Conservation (phyloP, 2,329 filamentous ascomycete species). For the Fusarium sarcochroum region DNA sequence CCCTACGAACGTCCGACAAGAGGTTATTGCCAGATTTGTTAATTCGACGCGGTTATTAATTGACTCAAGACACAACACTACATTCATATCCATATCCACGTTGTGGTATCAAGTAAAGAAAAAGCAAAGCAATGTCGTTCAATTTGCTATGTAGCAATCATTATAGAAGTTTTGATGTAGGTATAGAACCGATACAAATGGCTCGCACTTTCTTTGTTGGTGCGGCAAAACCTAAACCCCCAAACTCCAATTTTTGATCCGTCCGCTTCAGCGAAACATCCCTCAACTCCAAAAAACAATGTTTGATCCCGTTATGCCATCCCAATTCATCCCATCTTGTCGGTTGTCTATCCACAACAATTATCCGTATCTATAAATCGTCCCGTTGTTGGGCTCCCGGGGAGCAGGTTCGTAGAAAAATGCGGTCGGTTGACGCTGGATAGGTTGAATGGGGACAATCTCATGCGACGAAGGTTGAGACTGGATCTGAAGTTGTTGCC, state of each 20-base stretch:
- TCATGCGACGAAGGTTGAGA: not conserved
- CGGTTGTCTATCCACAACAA: accelerated
- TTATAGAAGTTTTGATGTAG: no score
- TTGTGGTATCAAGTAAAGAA: no score
- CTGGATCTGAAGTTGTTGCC: not conserved
- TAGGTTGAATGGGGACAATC: not conserved
- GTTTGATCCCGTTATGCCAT: not conserved
- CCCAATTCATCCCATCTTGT: no score
- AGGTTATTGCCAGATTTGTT: conserved; percentile 8
- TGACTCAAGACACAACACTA: no score
- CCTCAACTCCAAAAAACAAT: not conserved
- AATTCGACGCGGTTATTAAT: not conserved
- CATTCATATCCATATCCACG: no score
- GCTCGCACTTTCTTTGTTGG: not conserved
- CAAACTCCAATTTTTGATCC: conserved; percentile 19
- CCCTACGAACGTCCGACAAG: not conserved
- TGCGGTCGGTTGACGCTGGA: not conserved
- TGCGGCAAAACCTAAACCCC: conserved; percentile 1
- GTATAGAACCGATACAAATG: no score
- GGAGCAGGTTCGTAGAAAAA: not conserved
- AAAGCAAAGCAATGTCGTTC: not conserved
- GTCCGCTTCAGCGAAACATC: not conserved
- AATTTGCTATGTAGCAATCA: not conserved
- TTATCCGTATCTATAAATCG: not conserved
- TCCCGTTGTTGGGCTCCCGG: not conserved